phyloP scores from a whole-genome alignment of 345 rosid genomes.

The Theobroma cacao region DNA sequence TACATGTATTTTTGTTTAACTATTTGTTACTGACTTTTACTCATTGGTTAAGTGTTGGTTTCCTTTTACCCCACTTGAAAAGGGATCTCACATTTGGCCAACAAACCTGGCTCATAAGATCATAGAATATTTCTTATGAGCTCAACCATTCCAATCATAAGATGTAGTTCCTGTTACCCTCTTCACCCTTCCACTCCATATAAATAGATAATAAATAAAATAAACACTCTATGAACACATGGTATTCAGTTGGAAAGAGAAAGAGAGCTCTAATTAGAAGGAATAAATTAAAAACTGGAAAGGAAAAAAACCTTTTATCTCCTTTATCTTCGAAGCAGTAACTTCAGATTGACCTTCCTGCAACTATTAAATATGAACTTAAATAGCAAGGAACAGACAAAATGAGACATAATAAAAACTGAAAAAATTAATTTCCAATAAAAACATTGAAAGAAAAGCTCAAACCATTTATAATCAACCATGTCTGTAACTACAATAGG shows the following conservation, averaged over 20 bases:
- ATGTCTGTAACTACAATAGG: neutral
- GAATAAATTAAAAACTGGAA: neutral
- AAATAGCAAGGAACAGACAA: neutral
- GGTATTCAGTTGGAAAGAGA: neutral
- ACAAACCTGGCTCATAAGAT: neutral
- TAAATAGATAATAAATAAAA: neutral
- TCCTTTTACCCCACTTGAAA: neutral
- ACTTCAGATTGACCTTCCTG: conserved; percentile 54
- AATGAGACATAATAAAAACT: neutral
- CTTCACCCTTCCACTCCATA: neutral
- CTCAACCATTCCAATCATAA: neutral
- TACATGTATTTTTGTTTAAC: neutral
- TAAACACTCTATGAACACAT: neutral
- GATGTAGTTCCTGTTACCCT: neutral
- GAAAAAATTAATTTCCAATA: neutral
- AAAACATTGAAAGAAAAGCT: neutral
- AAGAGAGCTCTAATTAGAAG: neutral
- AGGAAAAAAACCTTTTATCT: conserved; percentile 42
- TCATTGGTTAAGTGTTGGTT: neutral
- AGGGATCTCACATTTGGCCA: neutral
- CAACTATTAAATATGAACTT: conserved; percentile 19
- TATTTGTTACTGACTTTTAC: neutral
- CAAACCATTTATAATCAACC: neutral
- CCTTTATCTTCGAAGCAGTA: conserved; percentile 32
- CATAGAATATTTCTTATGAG: neutral